phyloP scores from a whole-genome alignment of 177 flowering plant species.

The Vitis hybrid region DNA sequence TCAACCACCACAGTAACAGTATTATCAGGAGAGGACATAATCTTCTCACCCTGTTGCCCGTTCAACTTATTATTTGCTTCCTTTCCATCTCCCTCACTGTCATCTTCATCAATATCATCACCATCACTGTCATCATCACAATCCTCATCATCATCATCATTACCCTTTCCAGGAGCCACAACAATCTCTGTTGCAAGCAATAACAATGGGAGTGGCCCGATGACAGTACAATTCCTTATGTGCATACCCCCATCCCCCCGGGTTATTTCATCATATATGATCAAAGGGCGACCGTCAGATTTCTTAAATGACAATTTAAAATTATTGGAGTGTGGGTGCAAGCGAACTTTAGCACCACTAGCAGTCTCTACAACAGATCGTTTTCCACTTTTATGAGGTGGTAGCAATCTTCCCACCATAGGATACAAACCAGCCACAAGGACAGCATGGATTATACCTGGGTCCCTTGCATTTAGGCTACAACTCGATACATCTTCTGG shows the following conservation, averaged over 20 bases:
- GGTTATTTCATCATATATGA: constrained; percentile 79
- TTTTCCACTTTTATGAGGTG: constrained; percentile 29
- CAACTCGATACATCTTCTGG: constrained; percentile 53
- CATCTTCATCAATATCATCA: constrained; percentile 23
- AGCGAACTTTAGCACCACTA: constrained; percentile 62
- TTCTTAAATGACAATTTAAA: constrained; percentile 31
- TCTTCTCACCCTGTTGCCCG: constrained; percentile 34
- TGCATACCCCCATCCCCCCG: constrained; percentile 73
- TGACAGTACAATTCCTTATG: constrained; percentile 61
- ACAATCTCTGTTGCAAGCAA: constrained; percentile 78
- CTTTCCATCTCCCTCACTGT: constrained; percentile 30
- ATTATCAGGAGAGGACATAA: constrained; percentile 83
- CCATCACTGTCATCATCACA: constrained; percentile 17
- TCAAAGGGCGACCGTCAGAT: constrained; percentile 30
- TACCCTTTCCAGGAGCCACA: constrained; percentile 60
- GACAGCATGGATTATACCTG: constrained; percentile 88
- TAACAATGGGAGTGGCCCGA: constrained; percentile 79
- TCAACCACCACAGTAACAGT: constrained; percentile 69
- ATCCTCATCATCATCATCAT: constrained; percentile 32
- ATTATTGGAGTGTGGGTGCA: constrained; percentile 63
- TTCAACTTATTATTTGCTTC: constrained; percentile 23
- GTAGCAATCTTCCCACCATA: constrained; percentile 74
- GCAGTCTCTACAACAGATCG: constrained; percentile 58
- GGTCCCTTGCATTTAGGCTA: constrained; percentile 71
- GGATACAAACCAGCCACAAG: constrained; percentile 90